Evolutionary conservation across 2,329 filamentous ascomycete genomes (phyloP), one percentile per base, ranked within the genome.

Genomic region (Dendrostoma leiphaemia): DNA sequence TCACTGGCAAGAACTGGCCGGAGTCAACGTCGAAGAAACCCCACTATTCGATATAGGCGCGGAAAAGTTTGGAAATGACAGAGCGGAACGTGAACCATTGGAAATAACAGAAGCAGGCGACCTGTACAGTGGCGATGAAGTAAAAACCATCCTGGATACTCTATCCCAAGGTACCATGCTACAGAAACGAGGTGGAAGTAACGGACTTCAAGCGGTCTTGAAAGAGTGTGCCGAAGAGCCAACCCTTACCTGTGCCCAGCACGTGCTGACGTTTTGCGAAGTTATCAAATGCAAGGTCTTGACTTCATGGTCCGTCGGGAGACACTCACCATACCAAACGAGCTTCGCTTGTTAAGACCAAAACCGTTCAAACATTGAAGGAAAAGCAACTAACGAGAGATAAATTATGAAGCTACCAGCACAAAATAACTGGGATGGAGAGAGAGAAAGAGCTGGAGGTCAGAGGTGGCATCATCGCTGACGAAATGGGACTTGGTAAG

Each of bases 401-500:
- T 41, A 12, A 3, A 21, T n/a, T 35, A 41, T 29, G 5, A 37
- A 49, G 35, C 9, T 49, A 40, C 23, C 24, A 13, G 8, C 47
- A 49, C 17, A 49, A 49, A 12, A 49, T 49, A 10, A 41, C 35
- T 19, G 47, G 47, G 9, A 29, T 49, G 5, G 34, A 37, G 15
- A 56, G 53, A 15, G 10, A 29, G 17, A 50, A 37, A 12, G 44
- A 50, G 2, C 15, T 51, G 4, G 61, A 64, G 15, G 43, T 51
- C 1, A 44, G 26, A 15, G 61, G 62, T n/a, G 62, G 61, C 19
- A 59, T 63, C 21, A 32, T 64, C 13, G 62, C 54, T 2, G 62
- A 64, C 54, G 61, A 54, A 2, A 64, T 64, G 62, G 61, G 60
- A 1, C 34, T 64, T 4, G 62, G 62, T 17, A 64, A 64, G 40